A percentile compares a stretch with the other conserved stretches of the same genome.
Conservation (phyloP, 164 flowering plant genomes). For the Magnolia sinica region DNA sequence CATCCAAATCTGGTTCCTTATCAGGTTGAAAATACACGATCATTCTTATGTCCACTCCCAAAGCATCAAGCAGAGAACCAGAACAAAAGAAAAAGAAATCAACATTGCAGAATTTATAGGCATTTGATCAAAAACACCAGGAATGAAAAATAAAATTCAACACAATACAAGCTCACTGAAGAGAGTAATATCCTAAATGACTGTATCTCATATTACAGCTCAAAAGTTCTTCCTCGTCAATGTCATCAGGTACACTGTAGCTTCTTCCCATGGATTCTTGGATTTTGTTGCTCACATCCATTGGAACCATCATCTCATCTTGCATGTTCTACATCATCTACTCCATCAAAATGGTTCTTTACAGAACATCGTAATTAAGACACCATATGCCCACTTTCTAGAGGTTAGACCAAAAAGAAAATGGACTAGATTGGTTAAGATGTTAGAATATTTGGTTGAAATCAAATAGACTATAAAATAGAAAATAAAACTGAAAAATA, state of each 20-base stretch:
- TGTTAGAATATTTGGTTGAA: too few species aligned
- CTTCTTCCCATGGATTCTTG: slow-evolving; percentile 98
- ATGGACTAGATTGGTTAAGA: neutral
- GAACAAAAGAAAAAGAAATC: neutral
- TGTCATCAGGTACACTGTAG: slow-evolving; percentile 93
- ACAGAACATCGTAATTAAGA: too few species aligned
- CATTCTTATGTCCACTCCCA: slow-evolving; percentile 94
- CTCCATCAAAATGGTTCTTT: neutral
- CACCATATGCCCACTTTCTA: neutral
- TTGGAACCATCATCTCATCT: slow-evolving; percentile 98
- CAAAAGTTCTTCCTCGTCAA: slow-evolving; percentile 93
- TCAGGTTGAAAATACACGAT: slow-evolving; percentile 58
- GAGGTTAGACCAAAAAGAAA: neutral
- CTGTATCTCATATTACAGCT: slow-evolving; percentile 50
- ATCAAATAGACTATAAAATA: too few species aligned
- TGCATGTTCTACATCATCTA: slow-evolving; percentile 61
- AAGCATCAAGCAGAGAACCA: slow-evolving; percentile 61
- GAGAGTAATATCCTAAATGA: neutral
- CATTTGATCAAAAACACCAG: too few species aligned
- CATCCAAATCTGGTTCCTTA: too few species aligned
- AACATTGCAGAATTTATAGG: neutral
- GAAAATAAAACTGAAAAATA: too few species aligned
- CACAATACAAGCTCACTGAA: neutral
- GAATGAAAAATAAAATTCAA: too few species aligned
- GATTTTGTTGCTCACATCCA: slow-evolving; percentile 91